These are phyloP conservation scores for Vigna nakashimae DNA, from an alignment of 306 rosid species.

Conservation along the genomic window DNA sequence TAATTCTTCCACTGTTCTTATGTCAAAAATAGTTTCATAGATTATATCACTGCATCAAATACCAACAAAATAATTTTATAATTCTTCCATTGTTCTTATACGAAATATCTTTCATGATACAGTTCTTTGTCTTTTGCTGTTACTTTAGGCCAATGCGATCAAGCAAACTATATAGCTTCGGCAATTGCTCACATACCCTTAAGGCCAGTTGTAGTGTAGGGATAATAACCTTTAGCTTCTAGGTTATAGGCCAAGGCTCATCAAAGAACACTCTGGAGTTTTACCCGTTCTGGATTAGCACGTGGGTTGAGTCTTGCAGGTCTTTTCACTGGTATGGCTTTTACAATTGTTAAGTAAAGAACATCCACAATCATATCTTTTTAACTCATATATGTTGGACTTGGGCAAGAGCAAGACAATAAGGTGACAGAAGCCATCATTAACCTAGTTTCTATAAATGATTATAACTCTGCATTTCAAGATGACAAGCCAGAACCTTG, in stretches of 20 bases:
- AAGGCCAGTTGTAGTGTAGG: conserved; percentile 42
- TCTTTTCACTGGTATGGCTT: conserved; percentile 38
- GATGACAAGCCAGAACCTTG: conserved; percentile 29
- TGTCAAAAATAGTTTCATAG: conserved; percentile 43
- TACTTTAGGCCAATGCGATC: conserved; percentile 37
- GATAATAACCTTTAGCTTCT: conserved; percentile 47
- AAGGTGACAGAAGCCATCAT: conserved; percentile 37
- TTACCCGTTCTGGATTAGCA: conserved; percentile 50
- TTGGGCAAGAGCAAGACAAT: conserved; percentile 21
- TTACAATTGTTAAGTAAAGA: conserved; percentile 30
- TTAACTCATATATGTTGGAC: conserved; percentile 29
- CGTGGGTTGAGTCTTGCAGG: conserved; percentile 42
- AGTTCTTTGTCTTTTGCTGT: conserved; percentile 52
- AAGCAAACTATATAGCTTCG: conserved; percentile 21
- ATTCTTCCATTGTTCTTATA: background rate
- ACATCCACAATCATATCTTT: conserved; percentile 39
- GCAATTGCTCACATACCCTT: conserved; percentile 37
- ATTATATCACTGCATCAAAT: conserved; percentile 23
- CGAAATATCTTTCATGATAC: conserved; percentile 47
- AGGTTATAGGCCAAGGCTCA: conserved; percentile 36
- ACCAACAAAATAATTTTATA: conserved; percentile 33
- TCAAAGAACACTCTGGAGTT: conserved; percentile 37
- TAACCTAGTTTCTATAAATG: conserved; percentile 24
- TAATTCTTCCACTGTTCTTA: conserved; percentile 29
- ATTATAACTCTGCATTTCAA: conserved; percentile 23